Conservation (phyloP, 352 stramenopile genomes). For the Stramenopiles sp. region DNA sequence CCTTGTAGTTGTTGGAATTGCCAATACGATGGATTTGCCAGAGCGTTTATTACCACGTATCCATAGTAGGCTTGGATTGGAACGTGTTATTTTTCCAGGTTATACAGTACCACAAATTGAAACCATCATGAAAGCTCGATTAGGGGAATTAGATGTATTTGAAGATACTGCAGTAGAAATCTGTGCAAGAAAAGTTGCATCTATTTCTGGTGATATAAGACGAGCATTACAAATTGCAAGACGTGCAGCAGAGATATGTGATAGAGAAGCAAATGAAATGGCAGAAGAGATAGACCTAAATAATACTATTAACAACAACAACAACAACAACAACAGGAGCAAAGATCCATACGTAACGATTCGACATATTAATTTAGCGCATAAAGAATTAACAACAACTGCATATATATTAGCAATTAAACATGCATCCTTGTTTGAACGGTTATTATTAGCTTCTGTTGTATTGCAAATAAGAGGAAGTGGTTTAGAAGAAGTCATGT, state of each 20-base stretch:
- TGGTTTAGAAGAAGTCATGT: background rate
- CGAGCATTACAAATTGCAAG: constrained; percentile 44
- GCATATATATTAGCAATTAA: background rate
- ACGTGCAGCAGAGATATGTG: constrained; percentile 13
- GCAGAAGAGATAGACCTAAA: background rate
- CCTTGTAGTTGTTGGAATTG: constrained; percentile 48
- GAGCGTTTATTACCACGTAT: constrained; percentile 35
- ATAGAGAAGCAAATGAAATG: background rate
- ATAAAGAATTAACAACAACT: background rate
- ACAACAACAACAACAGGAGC: no score
- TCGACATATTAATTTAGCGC: background rate
- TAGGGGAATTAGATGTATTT: constrained; percentile 25
- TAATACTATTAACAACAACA: background rate
- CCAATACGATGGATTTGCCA: constrained; percentile 54
- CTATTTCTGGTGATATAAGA: constrained; percentile 41
- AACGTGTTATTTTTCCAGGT: constrained; percentile 30
- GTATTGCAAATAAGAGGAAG: background rate
- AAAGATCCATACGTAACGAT: background rate
- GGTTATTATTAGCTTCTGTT: background rate
- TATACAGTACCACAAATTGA: constrained; percentile 29
- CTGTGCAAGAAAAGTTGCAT: constrained; percentile 38
- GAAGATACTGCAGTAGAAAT: constrained; percentile 37
- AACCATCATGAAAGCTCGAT: constrained; percentile 16
- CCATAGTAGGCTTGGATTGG: constrained; percentile 35
- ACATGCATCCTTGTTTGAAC: background rate